A percentile compares a stretch with the other conserved stretches of the same genome.
These are phyloP conservation scores for Sporothrix sp. DNA, from an alignment of 2,329 filamentous ascomycete species.

Conservation along the genomic window DNA sequence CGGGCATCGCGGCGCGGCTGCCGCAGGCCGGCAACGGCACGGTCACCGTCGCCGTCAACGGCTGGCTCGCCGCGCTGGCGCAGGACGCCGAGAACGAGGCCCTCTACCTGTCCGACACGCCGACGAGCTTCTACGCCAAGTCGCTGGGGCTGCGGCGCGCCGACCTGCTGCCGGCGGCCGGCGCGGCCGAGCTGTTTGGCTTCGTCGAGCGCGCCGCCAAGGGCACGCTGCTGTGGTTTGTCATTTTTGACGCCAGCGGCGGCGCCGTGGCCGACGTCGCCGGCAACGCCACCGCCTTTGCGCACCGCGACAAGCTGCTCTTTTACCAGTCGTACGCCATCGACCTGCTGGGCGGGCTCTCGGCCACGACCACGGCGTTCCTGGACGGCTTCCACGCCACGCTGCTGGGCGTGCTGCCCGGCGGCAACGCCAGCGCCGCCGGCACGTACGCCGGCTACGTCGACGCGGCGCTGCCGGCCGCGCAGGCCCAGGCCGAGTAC, in stretches of 20 bases:
- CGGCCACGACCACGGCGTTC: slow-evolving; percentile 38
- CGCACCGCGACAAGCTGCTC: slow-evolving; percentile 54
- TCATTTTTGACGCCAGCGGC: slow-evolving; percentile 53
- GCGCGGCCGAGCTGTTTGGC: slow-evolving; percentile 40
- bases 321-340: slow-evolving; percentile 55
- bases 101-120: slow-evolving; percentile 37
- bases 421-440: slow-evolving; percentile 19
- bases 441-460: slow-evolving; percentile 56
- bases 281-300: slow-evolving; percentile 48
- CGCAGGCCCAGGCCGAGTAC: slow-evolving; percentile 38
- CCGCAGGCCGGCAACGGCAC: slow-evolving; percentile 31
- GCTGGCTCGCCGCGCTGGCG: slow-evolving; percentile 53
- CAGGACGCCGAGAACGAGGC: slow-evolving; percentile 41
- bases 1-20: slow-evolving; percentile 39
- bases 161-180: slow-evolving; percentile 34
- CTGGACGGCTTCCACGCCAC: slow-evolving; percentile 40
- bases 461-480: slow-evolving; percentile 36
- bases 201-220: slow-evolving; percentile 41
- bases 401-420: slow-evolving; percentile 28
- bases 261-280: slow-evolving; percentile 50
- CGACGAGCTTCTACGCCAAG: slow-evolving; percentile 46
- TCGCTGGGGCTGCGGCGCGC: slow-evolving; percentile 43
- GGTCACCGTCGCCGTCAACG: slow-evolving; percentile 41
- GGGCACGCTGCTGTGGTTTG: slow-evolving; percentile 47
- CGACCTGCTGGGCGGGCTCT: slow-evolving; percentile 37